phyloP scores from a whole-genome alignment of 192 early-diverging fungal species.

The Phycomyces blakesleeanus region DNA sequence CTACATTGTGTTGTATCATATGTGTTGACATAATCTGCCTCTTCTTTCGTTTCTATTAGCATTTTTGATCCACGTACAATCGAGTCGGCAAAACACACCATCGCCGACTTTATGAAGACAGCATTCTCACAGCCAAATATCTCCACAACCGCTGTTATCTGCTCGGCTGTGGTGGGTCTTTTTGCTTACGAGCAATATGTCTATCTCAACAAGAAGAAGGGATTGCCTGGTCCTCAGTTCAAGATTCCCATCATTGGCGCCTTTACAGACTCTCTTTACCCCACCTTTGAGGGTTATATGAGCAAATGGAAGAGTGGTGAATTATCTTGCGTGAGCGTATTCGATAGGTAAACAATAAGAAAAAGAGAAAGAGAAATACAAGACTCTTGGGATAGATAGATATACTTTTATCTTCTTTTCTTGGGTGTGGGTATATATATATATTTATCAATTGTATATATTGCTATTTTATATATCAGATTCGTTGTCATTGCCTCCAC shows the following conservation, averaged over 20 bases:
- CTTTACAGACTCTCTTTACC: constrained; percentile 38
- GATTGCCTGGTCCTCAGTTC: constrained; percentile 31
- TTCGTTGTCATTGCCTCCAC: constrained; percentile 45
- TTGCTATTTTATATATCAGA: too few species aligned
- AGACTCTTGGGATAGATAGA: background rate
- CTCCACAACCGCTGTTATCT: constrained; percentile 24
- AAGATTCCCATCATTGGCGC: constrained; percentile 42
- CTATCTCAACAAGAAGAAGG: constrained; percentile 37
- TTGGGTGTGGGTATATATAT: constrained; percentile 9
- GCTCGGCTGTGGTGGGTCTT: constrained; percentile 25
- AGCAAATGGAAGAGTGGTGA: constrained; percentile 44
- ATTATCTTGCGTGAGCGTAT: constrained; percentile 38
- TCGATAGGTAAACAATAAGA: constrained; percentile 34
- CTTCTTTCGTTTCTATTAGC: too few species aligned
- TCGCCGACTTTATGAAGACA: constrained; percentile 28
- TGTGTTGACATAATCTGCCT: background rate
- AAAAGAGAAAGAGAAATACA: constrained; percentile 1
- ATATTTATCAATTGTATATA: too few species aligned
- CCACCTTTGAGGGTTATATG: constrained; percentile 45
- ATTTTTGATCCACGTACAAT: constrained; percentile 30
- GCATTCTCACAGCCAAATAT: constrained; percentile 19
- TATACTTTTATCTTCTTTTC: too few species aligned
- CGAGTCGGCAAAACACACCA: constrained; percentile 27
- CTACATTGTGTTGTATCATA: background rate
- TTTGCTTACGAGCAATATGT: constrained; percentile 40